Conservation (phyloP, 2,329 filamentous ascomycete genomes). For the Fusarium tanahbumbuense region DNA sequence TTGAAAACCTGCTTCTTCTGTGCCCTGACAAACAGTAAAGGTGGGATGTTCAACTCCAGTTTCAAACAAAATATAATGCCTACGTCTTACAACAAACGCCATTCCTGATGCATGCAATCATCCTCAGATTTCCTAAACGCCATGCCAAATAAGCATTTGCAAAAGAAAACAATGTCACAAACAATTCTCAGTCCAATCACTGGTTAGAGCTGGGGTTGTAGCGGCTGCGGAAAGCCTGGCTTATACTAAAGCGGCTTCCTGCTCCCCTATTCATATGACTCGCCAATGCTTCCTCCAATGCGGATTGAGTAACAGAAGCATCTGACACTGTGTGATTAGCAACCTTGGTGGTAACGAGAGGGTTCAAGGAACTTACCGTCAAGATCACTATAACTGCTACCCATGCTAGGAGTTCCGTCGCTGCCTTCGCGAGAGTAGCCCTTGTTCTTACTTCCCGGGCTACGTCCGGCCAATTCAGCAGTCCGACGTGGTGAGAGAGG, state of each 20-base stretch:
- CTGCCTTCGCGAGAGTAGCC: slow-evolving; percentile 70
- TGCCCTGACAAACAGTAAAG: slow-evolving; percentile 31
- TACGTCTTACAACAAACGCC: slow-evolving; percentile 38
- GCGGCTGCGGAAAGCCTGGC: slow-evolving; percentile 72
- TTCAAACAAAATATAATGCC: slow-evolving; percentile 16
- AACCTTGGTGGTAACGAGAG: not conserved
- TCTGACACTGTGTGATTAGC: slow-evolving; percentile 59
- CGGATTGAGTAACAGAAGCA: slow-evolving; percentile 83
- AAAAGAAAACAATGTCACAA: slow-evolving; percentile 9
- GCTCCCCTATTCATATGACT: slow-evolving; percentile 59
- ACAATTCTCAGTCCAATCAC: slow-evolving; percentile 23
- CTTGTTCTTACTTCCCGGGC: slow-evolving; percentile 62
- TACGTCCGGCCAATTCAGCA: slow-evolving; percentile 67
- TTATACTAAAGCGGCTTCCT: slow-evolving; percentile 71
- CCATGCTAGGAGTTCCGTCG: slow-evolving; percentile 82
- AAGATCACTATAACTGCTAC: slow-evolving; percentile 87
- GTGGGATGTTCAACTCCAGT: slow-evolving; percentile 31
- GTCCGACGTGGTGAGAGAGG: slow-evolving; percentile 70
- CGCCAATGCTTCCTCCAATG: slow-evolving; percentile 80
- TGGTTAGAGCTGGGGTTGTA: slow-evolving; percentile 59
- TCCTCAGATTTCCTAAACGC: slow-evolving; percentile 37
- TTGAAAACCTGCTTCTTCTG: slow-evolving; percentile 1
- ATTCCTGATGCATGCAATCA: slow-evolving; percentile 33
- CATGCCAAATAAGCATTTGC: slow-evolving; percentile 31
- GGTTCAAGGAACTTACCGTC: slow-evolving; percentile 65